A percentile compares a stretch with the other conserved stretches of the same genome.
Conservation (phyloP, 768 basidiomycete species). For the Mycena amicta region DNA sequence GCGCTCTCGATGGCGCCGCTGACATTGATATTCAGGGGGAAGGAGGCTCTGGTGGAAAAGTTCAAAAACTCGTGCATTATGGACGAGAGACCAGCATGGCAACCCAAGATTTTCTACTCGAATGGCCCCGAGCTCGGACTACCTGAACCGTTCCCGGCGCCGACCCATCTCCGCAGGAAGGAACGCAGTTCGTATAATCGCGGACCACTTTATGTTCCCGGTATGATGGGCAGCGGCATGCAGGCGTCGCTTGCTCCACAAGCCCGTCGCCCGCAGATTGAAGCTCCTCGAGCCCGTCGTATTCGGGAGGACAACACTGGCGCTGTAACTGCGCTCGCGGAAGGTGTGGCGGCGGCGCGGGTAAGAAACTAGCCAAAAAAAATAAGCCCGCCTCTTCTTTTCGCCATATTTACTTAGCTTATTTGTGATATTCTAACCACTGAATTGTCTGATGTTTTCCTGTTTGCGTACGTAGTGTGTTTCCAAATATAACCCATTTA, state of each 20-base stretch:
- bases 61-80: constrained; percentile 86
- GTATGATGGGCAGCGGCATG: constrained; percentile 26
- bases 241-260: constrained; percentile 17
- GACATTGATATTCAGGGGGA: constrained; percentile 55
- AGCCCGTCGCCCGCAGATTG: background rate
- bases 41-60: constrained; percentile 87
- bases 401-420: background rate
- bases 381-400: background rate
- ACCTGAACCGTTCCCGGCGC: constrained; percentile 79
- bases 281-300: too few species aligned
- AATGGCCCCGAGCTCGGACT: constrained; percentile 73
- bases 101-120: constrained; percentile 84
- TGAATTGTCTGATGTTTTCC: background rate
- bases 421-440: background rate
- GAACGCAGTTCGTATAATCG: constrained; percentile 82
- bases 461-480: background rate
- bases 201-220: constrained; percentile 68
- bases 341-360: too few species aligned
- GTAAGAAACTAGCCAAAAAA: background rate
- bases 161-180: constrained; percentile 79
- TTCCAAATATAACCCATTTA: too few species aligned
- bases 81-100: constrained; percentile 83
- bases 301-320: too few species aligned
- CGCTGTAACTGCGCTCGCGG: too few species aligned
- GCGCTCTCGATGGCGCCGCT: too few species aligned